These are phyloP conservation scores for Acorus calamus DNA, from an alignment of 106 monocot genomes.

Conservation along the genomic window DNA sequence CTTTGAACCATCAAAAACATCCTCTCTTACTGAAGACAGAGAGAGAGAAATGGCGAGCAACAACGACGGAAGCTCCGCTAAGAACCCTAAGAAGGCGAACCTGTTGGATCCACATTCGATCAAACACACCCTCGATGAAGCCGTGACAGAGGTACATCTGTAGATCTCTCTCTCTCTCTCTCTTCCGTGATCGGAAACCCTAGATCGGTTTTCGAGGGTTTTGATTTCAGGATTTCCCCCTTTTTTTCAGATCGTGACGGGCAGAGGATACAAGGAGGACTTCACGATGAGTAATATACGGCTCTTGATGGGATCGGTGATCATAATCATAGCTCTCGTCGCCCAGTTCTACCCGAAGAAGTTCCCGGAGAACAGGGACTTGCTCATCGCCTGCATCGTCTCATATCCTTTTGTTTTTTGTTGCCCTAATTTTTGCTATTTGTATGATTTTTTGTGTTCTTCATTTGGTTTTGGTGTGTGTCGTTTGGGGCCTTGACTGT, in stretches of 20 bases:
- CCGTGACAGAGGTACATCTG: slow-evolving; percentile 2
- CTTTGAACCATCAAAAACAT: too few species aligned
- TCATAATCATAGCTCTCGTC: slow-evolving; percentile 66
- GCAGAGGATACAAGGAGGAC: slow-evolving; percentile 68
- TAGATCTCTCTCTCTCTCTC: too few species aligned
- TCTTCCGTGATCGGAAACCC: too few species aligned
- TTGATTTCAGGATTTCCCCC: not conserved
- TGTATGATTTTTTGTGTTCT: not conserved
- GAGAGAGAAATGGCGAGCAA: not conserved
- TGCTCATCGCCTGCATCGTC: slow-evolving; percentile 74
- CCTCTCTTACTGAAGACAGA: too few species aligned
- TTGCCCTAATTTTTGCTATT: not conserved
- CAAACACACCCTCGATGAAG: slow-evolving; percentile 10
- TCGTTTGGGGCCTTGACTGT: slow-evolving; percentile 34
- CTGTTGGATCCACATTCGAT: slow-evolving; percentile 8
- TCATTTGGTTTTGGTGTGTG: slow-evolving; percentile 1
- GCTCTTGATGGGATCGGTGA: slow-evolving; percentile 50
- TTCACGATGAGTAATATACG: slow-evolving; percentile 60
- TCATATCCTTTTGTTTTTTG: slow-evolving; percentile 65
- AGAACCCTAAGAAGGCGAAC: slow-evolving; percentile 11
- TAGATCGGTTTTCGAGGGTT: too few species aligned
- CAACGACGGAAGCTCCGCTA: not conserved
- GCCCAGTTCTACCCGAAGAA: slow-evolving; percentile 97
- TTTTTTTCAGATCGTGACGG: slow-evolving; percentile 58
- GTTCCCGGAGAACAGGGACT: slow-evolving; percentile 81